A percentile compares a stretch with the other conserved stretches of the same genome.
These are phyloP conservation scores for Aspergillus flavus DNA, from an alignment of 2,329 filamentous ascomycete species.

Conservation along the genomic window DNA sequence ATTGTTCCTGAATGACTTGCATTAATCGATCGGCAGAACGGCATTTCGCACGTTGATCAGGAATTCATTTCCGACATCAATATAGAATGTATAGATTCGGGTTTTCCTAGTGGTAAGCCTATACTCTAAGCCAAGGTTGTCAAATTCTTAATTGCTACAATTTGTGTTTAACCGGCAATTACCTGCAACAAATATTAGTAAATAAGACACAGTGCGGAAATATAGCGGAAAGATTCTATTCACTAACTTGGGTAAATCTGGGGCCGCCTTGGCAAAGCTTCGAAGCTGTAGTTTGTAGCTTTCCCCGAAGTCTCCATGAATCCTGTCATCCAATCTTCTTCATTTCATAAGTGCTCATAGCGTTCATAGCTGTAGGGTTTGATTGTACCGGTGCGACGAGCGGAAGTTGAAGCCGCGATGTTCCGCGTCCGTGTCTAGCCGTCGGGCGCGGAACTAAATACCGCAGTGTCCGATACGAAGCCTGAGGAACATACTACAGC, in stretches of 20 bases:
- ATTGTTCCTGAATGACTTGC: no score
- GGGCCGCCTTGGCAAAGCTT: not conserved
- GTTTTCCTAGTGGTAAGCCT: not conserved
- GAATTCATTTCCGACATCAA: no score
- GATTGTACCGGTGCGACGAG: not conserved
- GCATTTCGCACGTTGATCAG: no score
- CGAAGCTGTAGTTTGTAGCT: not conserved
- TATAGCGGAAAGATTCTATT: not conserved
- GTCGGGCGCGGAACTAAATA: conserved; percentile 13
- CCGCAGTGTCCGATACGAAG: not conserved
- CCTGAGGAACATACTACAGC: not conserved
- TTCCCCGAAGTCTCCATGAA: not conserved
- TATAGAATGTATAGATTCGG: no score
- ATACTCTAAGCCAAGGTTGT: not conserved
- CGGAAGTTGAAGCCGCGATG: conserved; percentile 1
- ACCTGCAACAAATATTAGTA: not conserved
- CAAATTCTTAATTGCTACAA: not conserved
- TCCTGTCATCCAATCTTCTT: not conserved
- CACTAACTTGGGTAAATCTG: not conserved
- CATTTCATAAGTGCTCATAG: not conserved
- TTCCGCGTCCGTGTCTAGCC: conserved; percentile 9
- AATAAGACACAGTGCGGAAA: not conserved
- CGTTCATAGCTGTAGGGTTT: not conserved
- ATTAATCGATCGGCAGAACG: no score
- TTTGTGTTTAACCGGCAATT: not conserved